Evolutionary conservation across 306 rosid genomes (phyloP), one percentile per base, ranked within the genome.

Genomic region (Oemleria cerasiformis): DNA sequence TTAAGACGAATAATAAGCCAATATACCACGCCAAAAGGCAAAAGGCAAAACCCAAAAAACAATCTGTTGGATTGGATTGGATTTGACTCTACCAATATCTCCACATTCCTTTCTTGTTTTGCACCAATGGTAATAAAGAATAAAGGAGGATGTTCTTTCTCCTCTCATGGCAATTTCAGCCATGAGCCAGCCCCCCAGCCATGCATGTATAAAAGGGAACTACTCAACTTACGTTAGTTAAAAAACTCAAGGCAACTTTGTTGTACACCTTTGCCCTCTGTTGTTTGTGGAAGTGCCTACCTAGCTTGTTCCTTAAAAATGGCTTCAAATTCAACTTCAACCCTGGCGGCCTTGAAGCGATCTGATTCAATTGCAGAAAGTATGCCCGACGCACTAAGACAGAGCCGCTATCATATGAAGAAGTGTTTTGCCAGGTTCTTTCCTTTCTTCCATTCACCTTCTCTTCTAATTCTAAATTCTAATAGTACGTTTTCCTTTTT

Each of bases 361-460:
- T 72, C 84, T 9, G 91, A 86, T 80, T 42, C 90, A 36, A 86
- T 93, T 71, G 78, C 92, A 40, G 98, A 93, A 38, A 77, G 63
- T 80, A 82, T 91, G 96, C 91, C 90, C 0, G 86, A 91, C 45
- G 97, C 94, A 20, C 80, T 91, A 79, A 81, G 61, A 78, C 86
- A 87, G 83, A 84, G 92, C 74, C 90, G 87, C 13, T 81, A 75
- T 48, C 82, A 88, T 74, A 87, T 84, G 94, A 94, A 88, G 85
- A 91, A 69, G 81, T 89, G 90, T 70, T 89, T 94, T 78, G 65
- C 90, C 55, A 84, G 96, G 97, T 93, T 45, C 11, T 38, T 55
- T 7, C 15, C 13, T 58, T 16, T 39, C 11, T 25, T 23, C 42
- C 3, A 30, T 30, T 30, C 3, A 3, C 36, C 30, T 25, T 25